phyloP scores from a whole-genome alignment of 1,139 yeast genomes.

The Debaryomyces singareniensis region DNA sequence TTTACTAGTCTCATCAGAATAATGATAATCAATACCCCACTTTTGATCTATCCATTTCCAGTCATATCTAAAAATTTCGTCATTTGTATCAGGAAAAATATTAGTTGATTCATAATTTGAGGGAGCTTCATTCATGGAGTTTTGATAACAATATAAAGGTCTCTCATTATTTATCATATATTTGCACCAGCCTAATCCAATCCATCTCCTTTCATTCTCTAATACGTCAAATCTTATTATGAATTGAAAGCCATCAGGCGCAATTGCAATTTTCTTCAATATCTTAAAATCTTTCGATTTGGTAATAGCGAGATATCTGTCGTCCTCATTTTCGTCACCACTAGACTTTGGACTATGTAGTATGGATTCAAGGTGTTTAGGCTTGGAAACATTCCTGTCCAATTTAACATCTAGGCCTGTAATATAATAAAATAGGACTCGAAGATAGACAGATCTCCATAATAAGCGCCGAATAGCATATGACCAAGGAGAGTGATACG shows the following conservation, averaged over 20 bases:
- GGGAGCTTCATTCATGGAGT: constrained; percentile 32
- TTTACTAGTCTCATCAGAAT: constrained; percentile 24
- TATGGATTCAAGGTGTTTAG: constrained; percentile 14
- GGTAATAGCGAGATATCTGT: constrained; percentile 8
- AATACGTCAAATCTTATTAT: constrained; percentile 43
- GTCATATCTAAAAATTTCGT: constrained; percentile 32
- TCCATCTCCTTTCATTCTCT: constrained; percentile 59
- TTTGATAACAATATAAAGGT: constrained; percentile 38
- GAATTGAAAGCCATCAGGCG: constrained; percentile 40
- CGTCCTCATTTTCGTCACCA: constrained; percentile 18
- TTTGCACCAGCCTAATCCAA: constrained; percentile 56
- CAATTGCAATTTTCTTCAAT: constrained; percentile 30
- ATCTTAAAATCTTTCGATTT: constrained; percentile 35
- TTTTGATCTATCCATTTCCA: constrained; percentile 53
- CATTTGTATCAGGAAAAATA: constrained; percentile 42
- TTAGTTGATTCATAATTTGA: constrained; percentile 22
- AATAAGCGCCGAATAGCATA: constrained; percentile 42
- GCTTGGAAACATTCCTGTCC: constrained; percentile 14
- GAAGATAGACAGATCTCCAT: constrained; percentile 48
- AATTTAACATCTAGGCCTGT: constrained; percentile 40
- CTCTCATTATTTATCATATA: constrained; percentile 48
- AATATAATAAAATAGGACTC: constrained; percentile 35
- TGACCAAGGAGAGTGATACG: constrained; percentile 51
- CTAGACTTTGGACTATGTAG: constrained; percentile 20
- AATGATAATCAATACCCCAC: constrained; percentile 43